A percentile compares a stretch with the other conserved stretches of the same genome.
These are phyloP conservation scores for Erodium maritimum DNA, from an alignment of 345 rosid genomes.

Conservation along the genomic window DNA sequence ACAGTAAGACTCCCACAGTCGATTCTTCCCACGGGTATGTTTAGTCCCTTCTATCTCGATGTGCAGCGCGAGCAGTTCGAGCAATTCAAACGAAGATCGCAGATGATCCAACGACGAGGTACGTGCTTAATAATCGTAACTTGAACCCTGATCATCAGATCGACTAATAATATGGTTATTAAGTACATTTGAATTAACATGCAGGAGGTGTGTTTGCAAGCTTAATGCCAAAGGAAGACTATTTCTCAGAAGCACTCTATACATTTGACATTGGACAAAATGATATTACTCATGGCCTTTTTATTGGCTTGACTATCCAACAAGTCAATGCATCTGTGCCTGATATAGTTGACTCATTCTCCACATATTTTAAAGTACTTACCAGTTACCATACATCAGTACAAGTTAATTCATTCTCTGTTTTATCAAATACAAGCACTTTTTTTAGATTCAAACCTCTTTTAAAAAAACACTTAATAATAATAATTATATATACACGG, in stretches of 20 bases:
- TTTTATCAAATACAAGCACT: too few relatives aligned
- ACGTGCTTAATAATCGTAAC: too few relatives aligned
- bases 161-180: too few relatives aligned
- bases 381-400: neutral
- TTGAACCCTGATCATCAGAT: too few relatives aligned
- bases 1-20: slow-evolving; percentile 3
- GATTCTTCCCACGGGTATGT: slow-evolving; percentile 3
- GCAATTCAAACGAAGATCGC: slow-evolving; percentile 30
- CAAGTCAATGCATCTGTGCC: slow-evolving; percentile 22
- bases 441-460: too few relatives aligned
- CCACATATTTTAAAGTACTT: slow-evolving; percentile 25
- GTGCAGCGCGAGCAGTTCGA: neutral
- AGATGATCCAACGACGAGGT: slow-evolving; percentile 32
- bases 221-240: slow-evolving; percentile 29
- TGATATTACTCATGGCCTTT: slow-evolving; percentile 9
- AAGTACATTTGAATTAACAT: too few relatives aligned
- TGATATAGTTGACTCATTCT: slow-evolving; percentile 24
- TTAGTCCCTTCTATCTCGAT: slow-evolving; percentile 10
- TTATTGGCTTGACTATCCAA: slow-evolving; percentile 6
- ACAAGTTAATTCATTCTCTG: too few relatives aligned
- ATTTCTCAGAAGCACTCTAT: slow-evolving; percentile 19
- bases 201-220: neutral
- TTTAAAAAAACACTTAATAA: too few relatives aligned
- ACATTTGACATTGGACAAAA: slow-evolving; percentile 3
- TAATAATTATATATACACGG: too few relatives aligned